Evolutionary conservation across 2,329 filamentous ascomycete genomes (phyloP), one percentile per base, ranked within the genome.

Genomic region (Hypoxylon sp.): DNA sequence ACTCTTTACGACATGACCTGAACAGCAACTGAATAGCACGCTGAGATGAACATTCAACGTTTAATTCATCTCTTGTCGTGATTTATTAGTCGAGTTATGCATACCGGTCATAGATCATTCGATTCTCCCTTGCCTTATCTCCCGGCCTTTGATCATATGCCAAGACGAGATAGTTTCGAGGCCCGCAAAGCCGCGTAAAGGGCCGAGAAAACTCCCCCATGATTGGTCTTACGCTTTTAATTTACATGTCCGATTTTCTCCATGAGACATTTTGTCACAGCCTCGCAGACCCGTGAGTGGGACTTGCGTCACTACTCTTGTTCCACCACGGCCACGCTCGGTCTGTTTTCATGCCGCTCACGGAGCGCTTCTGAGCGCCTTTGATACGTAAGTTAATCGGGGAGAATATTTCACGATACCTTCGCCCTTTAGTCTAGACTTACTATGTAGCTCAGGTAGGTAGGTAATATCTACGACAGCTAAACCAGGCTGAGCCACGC

Each of bases 221-320:
- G 57, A 66, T 64, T 66, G 59, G 65, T 18, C 30, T 51, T 53
- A 63, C 42, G 52, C 46, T 62, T 22, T 62, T 64, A 52, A 59
- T 69, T 49, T 60, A 61, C 56, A n/a, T 51, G 52, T 51, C 60
- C 62, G 53, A 26, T 64, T 60, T 48, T 69, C 58, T 38, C 66
- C 52, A 62, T 71, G 67, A 67, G 68, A 70, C 61, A 72, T 70
- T 70, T 68, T 68, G 61, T 61, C 67, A 57, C 50, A 71, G 70
- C 69, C 70, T 72, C 64, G 65, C 69, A 66, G 56, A 26, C 24
- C 42, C 16, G 33, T 55, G 46, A 64, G 59, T 59, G 40, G 54
- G 52, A 62, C 61, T 46, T 68, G 51, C 49, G 57, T 65, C 58
- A 62, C 56, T 65, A 51, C 33, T 33, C 14, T 40, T 20, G 46